Base-by-base conservation (phyloP, 441 rosid species). In the Bocquillonia castaneifolia region DNA sequence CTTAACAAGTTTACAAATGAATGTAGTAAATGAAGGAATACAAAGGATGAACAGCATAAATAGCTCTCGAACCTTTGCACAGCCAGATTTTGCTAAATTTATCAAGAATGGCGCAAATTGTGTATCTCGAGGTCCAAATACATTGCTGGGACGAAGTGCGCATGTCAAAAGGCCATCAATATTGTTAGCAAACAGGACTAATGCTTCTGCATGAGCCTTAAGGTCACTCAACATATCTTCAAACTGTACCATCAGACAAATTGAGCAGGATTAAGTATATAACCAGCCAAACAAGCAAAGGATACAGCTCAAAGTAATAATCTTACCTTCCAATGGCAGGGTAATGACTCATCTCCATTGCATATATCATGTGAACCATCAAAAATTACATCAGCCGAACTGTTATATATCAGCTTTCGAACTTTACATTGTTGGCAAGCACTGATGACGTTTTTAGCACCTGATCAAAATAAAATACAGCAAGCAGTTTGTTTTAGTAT, bases 161-260 rank as follows among this genome's bases (percentile, higher is more conserved):
- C 96, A 91, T 26, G 99, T 93, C 79, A 93, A 81, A 60, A 91
- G 91, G 66, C 97, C 90, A 64, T 88, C 88, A 64, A 78, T 77
- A 67, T 86, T 77, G 62, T 93, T 91, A 59, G 99, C 95, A 78
- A 74, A 80, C 74, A 84, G 78, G 68, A 93, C 70, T 74, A 89
- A 70, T 26, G 82, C 89, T 79, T 93, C 99, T 36, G 99, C 96
- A 80, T 93, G 99, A 84, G 94, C 94, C 82, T 83, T 93, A 52
- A 93, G 90, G 79, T 91, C 99, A 79, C 70, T 85, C 80, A 85
- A 58, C 76, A 67, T 71, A 55, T 88, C 90, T 47, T 72, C 78
- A 63, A 85, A 88, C 99, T 93, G 85, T 70, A 79, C 59, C 59
- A 77, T 18, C 58, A 23, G 65, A 73, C 62, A 40, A 67, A 45